A percentile compares a stretch with the other conserved stretches of the same genome.
Conservation (phyloP, 768 basidiomycete genomes). For the Mrakia blollopis region DNA sequence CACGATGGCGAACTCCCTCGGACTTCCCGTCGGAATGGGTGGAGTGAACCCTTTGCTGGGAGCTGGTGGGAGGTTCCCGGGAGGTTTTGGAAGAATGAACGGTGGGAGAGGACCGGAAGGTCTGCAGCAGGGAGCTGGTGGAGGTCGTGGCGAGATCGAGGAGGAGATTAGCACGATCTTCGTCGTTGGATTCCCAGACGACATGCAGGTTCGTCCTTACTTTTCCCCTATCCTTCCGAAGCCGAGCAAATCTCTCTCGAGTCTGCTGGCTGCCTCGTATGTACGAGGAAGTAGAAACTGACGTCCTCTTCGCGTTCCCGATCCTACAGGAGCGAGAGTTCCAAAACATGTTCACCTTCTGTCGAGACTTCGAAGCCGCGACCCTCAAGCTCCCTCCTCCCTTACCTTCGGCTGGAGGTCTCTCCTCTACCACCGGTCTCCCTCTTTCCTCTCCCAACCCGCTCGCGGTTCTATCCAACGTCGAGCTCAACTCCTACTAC, state of each 20-base stretch:
- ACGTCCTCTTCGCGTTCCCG: constrained; percentile 29
- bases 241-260: constrained; percentile 31
- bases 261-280: too few relatives aligned
- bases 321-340: constrained; percentile 85
- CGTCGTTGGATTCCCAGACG: constrained; percentile 97
- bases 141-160: constrained; percentile 35
- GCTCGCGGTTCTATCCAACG: background rate
- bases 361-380: constrained; percentile 90
- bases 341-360: constrained; percentile 98
- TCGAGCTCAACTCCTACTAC: constrained; percentile 20
- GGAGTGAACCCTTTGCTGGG: constrained; percentile 28
- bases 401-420: background rate
- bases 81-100: background rate
- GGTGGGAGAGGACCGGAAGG: background rate
- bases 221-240: background rate
- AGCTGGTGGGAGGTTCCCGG: constrained; percentile 10
- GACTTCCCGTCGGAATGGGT: constrained; percentile 25
- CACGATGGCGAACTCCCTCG: background rate
- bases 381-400: constrained; percentile 81
- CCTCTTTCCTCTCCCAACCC: background rate
- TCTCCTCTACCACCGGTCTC: background rate
- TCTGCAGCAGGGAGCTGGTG: background rate
- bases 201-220: constrained; percentile 79
- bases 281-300: background rate
- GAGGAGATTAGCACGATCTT: constrained; percentile 97